phyloP scores from a whole-genome alignment of 192 early-diverging fungal species.

The Diversispora eburnea region DNA sequence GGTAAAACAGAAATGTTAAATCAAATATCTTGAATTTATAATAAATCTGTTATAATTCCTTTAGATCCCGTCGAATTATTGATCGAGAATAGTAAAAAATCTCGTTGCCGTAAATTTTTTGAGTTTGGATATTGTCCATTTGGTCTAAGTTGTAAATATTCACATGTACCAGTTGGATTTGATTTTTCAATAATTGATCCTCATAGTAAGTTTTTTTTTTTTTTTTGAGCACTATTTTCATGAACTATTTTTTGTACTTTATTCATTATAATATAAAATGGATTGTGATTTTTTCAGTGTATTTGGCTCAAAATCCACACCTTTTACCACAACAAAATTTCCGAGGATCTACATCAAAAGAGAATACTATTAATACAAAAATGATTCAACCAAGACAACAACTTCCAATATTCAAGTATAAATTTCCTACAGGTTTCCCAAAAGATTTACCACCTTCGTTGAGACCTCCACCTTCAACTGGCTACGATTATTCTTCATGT shows the following conservation, averaged over 20 bases:
- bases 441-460: conserved; percentile 39
- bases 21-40: not conserved
- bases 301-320: conserved; percentile 12
- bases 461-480: conserved; percentile 32
- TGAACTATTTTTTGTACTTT: conserved; percentile 19
- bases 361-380: not conserved
- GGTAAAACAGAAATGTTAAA: conserved; percentile 22
- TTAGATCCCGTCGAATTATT: conserved; percentile 36
- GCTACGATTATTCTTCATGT: conserved; percentile 36
- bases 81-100: conserved; percentile 36
- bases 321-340: not conserved
- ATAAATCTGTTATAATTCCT: not conserved
- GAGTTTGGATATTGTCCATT: conserved; percentile 36
- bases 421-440: conserved; percentile 34
- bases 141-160: conserved; percentile 37
- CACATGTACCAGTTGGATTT: conserved; percentile 33
- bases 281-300: conserved; percentile 1
- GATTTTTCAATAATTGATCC: conserved; percentile 26
- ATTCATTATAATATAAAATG: not conserved
- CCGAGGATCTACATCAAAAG: not conserved
- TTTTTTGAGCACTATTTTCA: not conserved
- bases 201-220: conserved; percentile 15
- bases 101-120: conserved; percentile 35
- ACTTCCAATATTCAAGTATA: conserved; percentile 26
- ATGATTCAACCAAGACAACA: not conserved